These are phyloP conservation scores for Leptomonas seymouri DNA, from an alignment of 208 protist species.

Conservation along the genomic window DNA sequence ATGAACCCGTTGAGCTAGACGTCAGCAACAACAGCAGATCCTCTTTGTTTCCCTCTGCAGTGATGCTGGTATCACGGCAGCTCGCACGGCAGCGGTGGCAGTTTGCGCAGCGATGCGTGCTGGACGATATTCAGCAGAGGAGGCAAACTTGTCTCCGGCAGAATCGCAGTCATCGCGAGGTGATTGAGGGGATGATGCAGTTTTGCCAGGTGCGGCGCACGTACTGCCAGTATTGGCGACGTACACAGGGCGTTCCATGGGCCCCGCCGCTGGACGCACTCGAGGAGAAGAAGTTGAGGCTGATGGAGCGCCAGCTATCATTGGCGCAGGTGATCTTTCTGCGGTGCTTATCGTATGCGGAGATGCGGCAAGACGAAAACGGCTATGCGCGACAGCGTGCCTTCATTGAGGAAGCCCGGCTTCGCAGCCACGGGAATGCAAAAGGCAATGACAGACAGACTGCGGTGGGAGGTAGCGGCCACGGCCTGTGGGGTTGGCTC, in stretches of 20 bases:
- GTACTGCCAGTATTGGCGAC: conserved; percentile 78
- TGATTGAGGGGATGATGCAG: conserved; percentile 49
- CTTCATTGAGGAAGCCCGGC: conserved; percentile 40
- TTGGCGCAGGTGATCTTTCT: conserved; percentile 80
- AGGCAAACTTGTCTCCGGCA: conserved; percentile 13
- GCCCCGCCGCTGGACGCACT: conserved; percentile 57
- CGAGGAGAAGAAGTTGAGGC: conserved; percentile 41
- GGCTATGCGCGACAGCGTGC: conserved; percentile 40
- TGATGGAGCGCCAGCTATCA: conserved; percentile 60
- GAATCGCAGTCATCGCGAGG: conserved; percentile 19
- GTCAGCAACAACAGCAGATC: background rate
- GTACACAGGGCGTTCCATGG: conserved; percentile 47
- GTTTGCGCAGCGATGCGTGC: conserved; percentile 42
- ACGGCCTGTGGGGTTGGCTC: conserved; percentile 19
- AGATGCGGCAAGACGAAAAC: conserved; percentile 56
- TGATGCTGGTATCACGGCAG: background rate
- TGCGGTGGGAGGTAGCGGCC: background rate
- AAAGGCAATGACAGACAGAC: background rate
- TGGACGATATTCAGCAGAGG: conserved; percentile 32
- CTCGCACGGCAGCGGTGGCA: conserved; percentile 40
- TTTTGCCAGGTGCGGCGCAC: conserved; percentile 57
- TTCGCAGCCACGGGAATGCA: background rate
- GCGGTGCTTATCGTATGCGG: conserved; percentile 68
- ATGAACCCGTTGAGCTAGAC: background rate
- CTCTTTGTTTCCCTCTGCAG: background rate